A percentile compares a stretch with the other conserved stretches of the same genome.
These are phyloP conservation scores for Sextonia rubra DNA, from an alignment of 164 flowering plant genomes.

Conservation along the genomic window DNA sequence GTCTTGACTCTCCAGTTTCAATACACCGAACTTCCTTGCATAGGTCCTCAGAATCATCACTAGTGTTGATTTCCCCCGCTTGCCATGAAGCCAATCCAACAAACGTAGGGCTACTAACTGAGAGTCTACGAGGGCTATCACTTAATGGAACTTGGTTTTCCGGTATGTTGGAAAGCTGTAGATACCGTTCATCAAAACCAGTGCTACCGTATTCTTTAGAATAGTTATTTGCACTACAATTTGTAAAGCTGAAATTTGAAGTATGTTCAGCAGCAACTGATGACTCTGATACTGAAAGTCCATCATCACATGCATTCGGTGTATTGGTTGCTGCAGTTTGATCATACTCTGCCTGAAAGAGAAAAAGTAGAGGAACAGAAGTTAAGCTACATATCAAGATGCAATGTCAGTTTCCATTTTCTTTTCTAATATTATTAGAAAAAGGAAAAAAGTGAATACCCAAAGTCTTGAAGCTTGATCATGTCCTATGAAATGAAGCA, in stretches of 20 bases:
- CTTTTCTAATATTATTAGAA: background rate
- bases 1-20: slow-evolving; percentile 37
- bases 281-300: slow-evolving; percentile 29
- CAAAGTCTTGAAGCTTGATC: slow-evolving; percentile 38
- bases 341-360: slow-evolving; percentile 24
- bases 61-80: slow-evolving; percentile 28
- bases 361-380: slow-evolving; percentile 8
- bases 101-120: slow-evolving; percentile 30
- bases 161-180: slow-evolving; percentile 24
- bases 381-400: background rate
- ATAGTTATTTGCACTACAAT: slow-evolving; percentile 16
- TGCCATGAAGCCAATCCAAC: slow-evolving; percentile 33
- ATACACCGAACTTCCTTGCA: slow-evolving; percentile 74
- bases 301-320: slow-evolving; percentile 29
- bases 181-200: slow-evolving; percentile 11
- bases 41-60: slow-evolving; percentile 34
- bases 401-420: background rate
- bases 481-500: slow-evolving; percentile 50
- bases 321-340: slow-evolving; percentile 14
- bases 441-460: slow-evolving; percentile 21
- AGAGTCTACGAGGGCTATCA: slow-evolving; percentile 24
- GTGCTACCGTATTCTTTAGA: slow-evolving; percentile 14
- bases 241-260: slow-evolving; percentile 23
- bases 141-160: slow-evolving; percentile 40
- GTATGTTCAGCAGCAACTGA: slow-evolving; percentile 27